phyloP scores from a whole-genome alignment of 164 flowering plant genomes.

The Buxus sempervirens region DNA sequence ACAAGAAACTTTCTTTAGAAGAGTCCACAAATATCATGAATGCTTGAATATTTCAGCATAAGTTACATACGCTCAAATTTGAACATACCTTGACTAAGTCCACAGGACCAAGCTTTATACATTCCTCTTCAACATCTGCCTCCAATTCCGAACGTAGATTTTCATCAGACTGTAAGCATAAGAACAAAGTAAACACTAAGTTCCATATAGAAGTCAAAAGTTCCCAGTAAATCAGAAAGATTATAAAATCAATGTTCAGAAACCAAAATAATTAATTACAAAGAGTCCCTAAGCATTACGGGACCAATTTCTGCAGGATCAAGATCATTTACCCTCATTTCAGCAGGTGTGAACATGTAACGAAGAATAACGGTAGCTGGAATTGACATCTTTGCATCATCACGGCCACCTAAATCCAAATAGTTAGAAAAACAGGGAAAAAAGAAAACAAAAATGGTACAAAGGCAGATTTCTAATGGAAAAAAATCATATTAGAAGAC shows the following conservation, averaged over 20 bases:
- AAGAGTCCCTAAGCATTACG: not conserved
- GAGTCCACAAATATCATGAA: no score
- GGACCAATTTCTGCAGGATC: not conserved
- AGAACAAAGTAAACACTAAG: not conserved
- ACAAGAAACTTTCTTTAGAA: no score
- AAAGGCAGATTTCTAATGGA: no score
- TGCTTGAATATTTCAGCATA: no score
- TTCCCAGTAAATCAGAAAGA: not conserved
- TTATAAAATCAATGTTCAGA: not conserved
- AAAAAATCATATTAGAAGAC: no score
- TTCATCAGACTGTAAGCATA: constrained; percentile 63
- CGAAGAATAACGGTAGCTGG: constrained; percentile 86
- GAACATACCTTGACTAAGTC: constrained; percentile 68
- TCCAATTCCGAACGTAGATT: constrained; percentile 62
- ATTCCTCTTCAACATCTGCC: constrained; percentile 80
- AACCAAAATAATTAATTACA: not conserved
- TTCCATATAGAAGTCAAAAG: not conserved
- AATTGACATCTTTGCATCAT: constrained; percentile 74
- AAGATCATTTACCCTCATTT: constrained; percentile 64
- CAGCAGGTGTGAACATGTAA: constrained; percentile 82
- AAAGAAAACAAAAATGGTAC: no score
- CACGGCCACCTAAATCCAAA: constrained; percentile 95
- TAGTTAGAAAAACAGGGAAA: no score
- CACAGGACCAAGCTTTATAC: constrained; percentile 77
- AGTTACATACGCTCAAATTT: not conserved